Evolutionary conservation across 2,329 filamentous ascomycete genomes (phyloP), one percentile per base, ranked within the genome.

Genomic region (Cryphonectria carpinicola): DNA sequence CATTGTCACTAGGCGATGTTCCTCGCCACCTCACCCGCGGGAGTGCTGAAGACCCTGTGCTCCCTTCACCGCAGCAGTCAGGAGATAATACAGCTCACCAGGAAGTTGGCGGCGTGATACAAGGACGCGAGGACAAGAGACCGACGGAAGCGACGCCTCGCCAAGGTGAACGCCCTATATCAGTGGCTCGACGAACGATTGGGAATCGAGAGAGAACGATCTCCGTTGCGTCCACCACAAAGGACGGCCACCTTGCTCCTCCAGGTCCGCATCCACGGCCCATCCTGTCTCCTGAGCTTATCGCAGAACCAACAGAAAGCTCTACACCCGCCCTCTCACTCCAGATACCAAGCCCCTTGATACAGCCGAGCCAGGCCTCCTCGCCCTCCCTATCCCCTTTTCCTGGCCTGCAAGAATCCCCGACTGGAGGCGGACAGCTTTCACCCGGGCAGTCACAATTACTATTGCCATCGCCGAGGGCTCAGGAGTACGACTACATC

Each of bases 321-420:
- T 70, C 71, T 39, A 74, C 73, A 17, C 71, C 74, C 25, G 61
- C 68, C 7, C 72, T 71, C 8, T 75, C 74, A 25, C 77, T 88
- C 11, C 81, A 83, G 22, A 88, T 88, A 41, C 84, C 86, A 1
- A 83, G 81, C 61, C 81, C 81, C 2, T 79, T 80, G 19, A 79
- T 80, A 64, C 82, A 80, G 61, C 79, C 81, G 8, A 87, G 84
- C 69, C 82, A 81, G 35, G 78, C 78, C 28, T 85, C 85, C 0
- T 85, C 86, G 1, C 84, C 85, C 1, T 77, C 81, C 4, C 80
- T 84, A 5, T 87, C 88, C 4, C 90, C 92, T 0, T 95, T 96
- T 73, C 93, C 93, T 1, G 80, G 84, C 6, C 93, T 89, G 73
- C 85, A 86, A 2, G 92, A 95, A 72, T 87, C 86, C 1, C 85